Evolutionary conservation across 129 eudicot species (phyloP), one percentile per base, ranked within the genome.

Genomic region (Kitagawia praeruptora): DNA sequence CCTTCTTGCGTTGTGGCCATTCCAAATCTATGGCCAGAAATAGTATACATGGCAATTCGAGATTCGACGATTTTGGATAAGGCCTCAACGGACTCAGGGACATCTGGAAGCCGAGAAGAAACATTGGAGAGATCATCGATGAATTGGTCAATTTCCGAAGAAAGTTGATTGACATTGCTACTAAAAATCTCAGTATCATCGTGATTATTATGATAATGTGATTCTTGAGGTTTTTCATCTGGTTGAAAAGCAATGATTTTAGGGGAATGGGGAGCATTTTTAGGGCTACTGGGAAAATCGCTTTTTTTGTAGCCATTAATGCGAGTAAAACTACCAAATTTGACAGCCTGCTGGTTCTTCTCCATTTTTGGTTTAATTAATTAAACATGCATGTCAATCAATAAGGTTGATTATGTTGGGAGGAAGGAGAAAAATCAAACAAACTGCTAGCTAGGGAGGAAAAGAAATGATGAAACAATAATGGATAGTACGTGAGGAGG

Each of bases 71-170:
- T 71, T 39, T 75, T 82, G 41, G 83, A 64, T 9, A 91, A 82
- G 8, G 86, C 84, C 82, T 87, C 87, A 7, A 91, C 83, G 0
- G 76, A 38, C 6, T 88, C 85, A 1, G 96, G 93, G 25, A 87
- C 80, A 3, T 85, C 77, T 0, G 93, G 86, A 0, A 92, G 86
- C 0, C 87, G 76, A 27, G 88, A 87, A 6, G 82, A 77, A 4
- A 76, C n/a, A 28, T 83, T 42, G 21, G 92, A 84, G 28, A 87
- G 67, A 4, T 82, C 75, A 12, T 87, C 49, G 16, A 81, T 81
- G 74, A 85, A 85, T 23, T 13, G 78, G 66, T 93, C 97, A 16
- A 88, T 82, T 14, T 86, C 85, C 0, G 70, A 23, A 0, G 81
- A 77, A 38, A 85, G 74, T 34, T 87, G 81, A 16, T 77, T 31